Evolutionary conservation across 495 filamentous ascomycete species (phyloP).

Genomic region (Lophiostoma macrostomum): DNA sequence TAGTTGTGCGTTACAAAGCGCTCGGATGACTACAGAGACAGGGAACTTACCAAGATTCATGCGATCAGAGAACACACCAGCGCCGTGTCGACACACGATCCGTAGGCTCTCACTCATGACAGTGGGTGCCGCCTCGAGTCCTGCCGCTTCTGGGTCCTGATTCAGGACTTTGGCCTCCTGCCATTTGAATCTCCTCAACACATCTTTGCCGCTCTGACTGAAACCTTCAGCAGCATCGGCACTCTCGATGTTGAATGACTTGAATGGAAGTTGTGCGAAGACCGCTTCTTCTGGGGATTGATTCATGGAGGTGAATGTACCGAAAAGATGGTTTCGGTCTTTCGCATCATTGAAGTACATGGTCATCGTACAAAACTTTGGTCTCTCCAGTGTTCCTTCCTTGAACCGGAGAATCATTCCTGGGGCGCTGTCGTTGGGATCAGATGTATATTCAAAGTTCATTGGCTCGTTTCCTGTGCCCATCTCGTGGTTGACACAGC

Average conservation of each 20-base stretch:
- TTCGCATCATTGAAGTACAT: constrained; percentile 69
- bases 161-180: constrained; percentile 47
- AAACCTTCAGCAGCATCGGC: constrained; percentile 48
- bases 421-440: constrained; percentile 53
- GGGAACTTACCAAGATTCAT: constrained; percentile 38
- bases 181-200: constrained; percentile 45
- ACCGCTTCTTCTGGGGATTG: constrained; percentile 59
- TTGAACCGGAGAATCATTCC: constrained; percentile 67
- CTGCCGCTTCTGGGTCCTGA: constrained; percentile 35
- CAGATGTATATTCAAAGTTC: constrained; percentile 68
- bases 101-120: constrained; percentile 69
- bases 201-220: constrained; percentile 36
- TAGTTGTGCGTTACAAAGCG: too few relatives aligned
- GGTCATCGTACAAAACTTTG: constrained; percentile 60
- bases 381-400: constrained; percentile 49
- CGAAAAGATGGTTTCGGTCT: constrained; percentile 64
- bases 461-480: constrained; percentile 56
- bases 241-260: constrained; percentile 61
- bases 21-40: neutral
- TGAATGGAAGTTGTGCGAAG: constrained; percentile 59
- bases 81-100: constrained; percentile 44
- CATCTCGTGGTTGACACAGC: constrained; percentile 64
- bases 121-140: constrained; percentile 50
- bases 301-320: constrained; percentile 64
- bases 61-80: constrained; percentile 40